Percentiles rank a stretch among this genome's conserved stretches.
Conservation (phyloP, 139 green algal species). For the Trebouxia sp. region DNA sequence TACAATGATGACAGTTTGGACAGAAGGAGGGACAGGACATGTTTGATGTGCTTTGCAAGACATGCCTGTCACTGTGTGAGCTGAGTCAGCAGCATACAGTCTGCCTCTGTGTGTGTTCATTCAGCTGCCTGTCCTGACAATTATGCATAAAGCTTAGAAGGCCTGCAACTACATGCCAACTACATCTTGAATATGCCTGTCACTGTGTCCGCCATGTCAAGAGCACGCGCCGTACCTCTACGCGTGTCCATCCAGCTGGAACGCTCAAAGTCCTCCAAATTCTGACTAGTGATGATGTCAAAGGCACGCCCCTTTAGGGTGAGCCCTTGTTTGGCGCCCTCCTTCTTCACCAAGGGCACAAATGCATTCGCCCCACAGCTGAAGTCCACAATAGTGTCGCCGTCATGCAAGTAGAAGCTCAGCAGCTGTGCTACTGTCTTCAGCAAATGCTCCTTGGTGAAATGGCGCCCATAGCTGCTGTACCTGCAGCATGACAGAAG, state of each 20-base stretch:
- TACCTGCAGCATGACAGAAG: slow-evolving; percentile 43
- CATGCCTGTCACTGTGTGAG: too few species aligned
- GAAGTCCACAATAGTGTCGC: slow-evolving; percentile 63
- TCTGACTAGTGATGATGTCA: slow-evolving; percentile 62
- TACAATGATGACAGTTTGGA: too few species aligned
- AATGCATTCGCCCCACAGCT: slow-evolving; percentile 69
- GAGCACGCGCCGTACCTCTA: background rate
- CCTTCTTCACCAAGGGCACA: slow-evolving; percentile 48
- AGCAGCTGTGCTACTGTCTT: slow-evolving; percentile 31
- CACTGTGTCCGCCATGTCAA: too few species aligned
- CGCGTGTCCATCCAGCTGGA: slow-evolving; percentile 49
- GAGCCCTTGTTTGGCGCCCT: slow-evolving; percentile 30
- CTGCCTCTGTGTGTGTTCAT: too few species aligned
- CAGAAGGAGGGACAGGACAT: too few species aligned
- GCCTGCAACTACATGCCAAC: too few species aligned
- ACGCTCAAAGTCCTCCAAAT: slow-evolving; percentile 47
- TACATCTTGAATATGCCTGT: too few species aligned
- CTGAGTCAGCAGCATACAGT: too few species aligned
- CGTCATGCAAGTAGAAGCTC: background rate
- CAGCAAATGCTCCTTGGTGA: slow-evolving; percentile 46
- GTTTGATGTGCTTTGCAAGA: too few species aligned
- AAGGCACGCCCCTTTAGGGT: slow-evolving; percentile 46
- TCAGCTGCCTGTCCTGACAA: too few species aligned
- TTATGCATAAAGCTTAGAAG: too few species aligned
- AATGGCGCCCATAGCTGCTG: slow-evolving; percentile 69